These are phyloP conservation scores for Tricholoma furcatifolium DNA, from an alignment of 768 basidiomycete genomes.

Conservation along the genomic window DNA sequence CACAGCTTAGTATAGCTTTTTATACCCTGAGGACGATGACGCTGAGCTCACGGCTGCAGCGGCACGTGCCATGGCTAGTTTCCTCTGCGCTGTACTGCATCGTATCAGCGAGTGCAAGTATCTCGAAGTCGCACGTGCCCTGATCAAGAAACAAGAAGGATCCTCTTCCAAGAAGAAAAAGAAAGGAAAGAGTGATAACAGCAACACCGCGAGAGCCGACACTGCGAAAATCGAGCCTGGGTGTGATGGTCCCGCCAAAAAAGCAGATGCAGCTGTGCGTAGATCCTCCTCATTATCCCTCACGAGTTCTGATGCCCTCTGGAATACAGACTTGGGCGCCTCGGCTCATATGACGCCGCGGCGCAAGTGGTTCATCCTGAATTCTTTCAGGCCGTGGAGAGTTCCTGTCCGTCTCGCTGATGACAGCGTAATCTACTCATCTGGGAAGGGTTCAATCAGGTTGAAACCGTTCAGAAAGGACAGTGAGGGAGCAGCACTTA, in stretches of 20 bases:
- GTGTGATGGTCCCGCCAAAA: no score
- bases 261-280: no score
- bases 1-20: no score
- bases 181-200: neutral
- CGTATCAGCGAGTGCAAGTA: no score
- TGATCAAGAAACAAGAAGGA: no score
- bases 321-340: no score
- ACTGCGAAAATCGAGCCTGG: no score
- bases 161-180: neutral
- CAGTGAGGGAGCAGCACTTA: neutral
- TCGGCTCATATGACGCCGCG: no score
- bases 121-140: neutral
- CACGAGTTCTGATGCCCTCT: neutral
- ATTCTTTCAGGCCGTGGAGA: no score
- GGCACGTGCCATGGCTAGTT: neutral
- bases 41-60: constrained; percentile 1
- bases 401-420: constrained; percentile 1
- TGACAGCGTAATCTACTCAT: constrained; percentile 1
- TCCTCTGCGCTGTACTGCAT: neutral
- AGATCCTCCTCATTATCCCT: neutral
- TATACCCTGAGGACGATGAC: no score
- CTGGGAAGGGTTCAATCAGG: constrained; percentile 7
- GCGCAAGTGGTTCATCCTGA: no score
- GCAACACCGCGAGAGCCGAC: neutral
- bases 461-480: neutral